A percentile compares a stretch with the other conserved stretches of the same genome.
Evolutionary conservation across 1,284 basidiomycete species (phyloP).

Genomic region (Cryptococcus floricola): DNA sequence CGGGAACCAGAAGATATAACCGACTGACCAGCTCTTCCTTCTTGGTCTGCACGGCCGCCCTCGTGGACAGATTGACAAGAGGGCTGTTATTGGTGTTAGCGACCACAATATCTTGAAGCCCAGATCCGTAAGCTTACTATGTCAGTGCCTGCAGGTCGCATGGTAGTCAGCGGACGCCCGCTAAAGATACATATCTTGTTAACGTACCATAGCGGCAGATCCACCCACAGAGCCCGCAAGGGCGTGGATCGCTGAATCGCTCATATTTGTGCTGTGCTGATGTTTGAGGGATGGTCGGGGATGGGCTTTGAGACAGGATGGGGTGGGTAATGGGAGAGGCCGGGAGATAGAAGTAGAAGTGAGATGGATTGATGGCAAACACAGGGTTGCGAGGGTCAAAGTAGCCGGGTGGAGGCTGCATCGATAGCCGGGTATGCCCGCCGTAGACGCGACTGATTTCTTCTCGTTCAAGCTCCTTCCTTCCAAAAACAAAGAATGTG

Average conservation of each 20-base stretch:
- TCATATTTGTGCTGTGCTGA: slow-evolving; percentile 21
- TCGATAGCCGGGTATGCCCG: too few species aligned
- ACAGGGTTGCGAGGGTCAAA: background rate
- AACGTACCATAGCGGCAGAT: slow-evolving; percentile 80
- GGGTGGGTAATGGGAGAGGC: too few species aligned
- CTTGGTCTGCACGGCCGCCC: slow-evolving; percentile 85
- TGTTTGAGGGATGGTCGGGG: background rate
- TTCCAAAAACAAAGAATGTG: too few species aligned
- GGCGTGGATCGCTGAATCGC: slow-evolving; percentile 83
- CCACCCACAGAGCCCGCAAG: slow-evolving; percentile 87
- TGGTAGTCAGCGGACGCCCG: background rate
- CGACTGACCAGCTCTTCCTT: slow-evolving; percentile 49
- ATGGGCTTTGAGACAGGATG: too few species aligned
- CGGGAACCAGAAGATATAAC: background rate
- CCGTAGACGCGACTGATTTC: too few species aligned
- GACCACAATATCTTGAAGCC: background rate
- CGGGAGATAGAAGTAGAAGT: background rate
- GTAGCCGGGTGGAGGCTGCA: too few species aligned
- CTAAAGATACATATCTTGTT: background rate
- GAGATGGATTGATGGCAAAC: background rate
- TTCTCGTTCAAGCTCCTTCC: too few species aligned
- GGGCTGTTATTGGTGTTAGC: slow-evolving; percentile 57
- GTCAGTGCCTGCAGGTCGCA: slow-evolving; percentile 36
- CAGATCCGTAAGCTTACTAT: slow-evolving; percentile 29
- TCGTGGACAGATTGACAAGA: slow-evolving; percentile 84